phyloP scores from a whole-genome alignment of 345 rosid species.

The Barbarea vulgaris region DNA sequence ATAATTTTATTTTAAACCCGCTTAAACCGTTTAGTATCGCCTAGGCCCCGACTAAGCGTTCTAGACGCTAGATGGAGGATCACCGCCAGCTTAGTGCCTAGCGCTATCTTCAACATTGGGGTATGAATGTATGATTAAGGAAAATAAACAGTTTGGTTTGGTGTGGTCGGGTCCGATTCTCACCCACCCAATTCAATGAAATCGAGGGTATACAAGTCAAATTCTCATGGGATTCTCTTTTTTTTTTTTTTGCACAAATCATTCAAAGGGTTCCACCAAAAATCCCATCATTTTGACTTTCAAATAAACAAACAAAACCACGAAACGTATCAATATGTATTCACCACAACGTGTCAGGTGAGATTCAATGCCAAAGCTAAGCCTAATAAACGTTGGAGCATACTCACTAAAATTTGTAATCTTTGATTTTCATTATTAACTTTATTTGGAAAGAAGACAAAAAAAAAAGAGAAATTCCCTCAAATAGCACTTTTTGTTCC shows the following conservation, averaged over 20 bases:
- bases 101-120: too few species aligned
- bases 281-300: conserved; percentile 30
- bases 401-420: not conserved
- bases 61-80: too few species aligned
- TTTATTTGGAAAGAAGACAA: conserved; percentile 5
- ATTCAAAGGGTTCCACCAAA: conserved; percentile 23
- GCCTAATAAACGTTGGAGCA: not conserved
- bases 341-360: conserved; percentile 22
- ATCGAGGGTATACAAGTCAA: not conserved
- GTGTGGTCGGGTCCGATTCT: not conserved
- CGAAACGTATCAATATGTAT: conserved; percentile 1
- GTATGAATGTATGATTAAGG: too few species aligned
- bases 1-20: too few species aligned
- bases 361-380: not conserved
- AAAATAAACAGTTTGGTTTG: too few species aligned
- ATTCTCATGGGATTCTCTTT: not conserved
- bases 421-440: not conserved
- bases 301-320: conserved; percentile 3
- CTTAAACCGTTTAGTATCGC: too few species aligned
- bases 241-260: not conserved
- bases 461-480: too few species aligned
- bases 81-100: too few species aligned
- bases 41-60: too few species aligned
- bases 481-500: too few species aligned
- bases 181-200: not conserved